Percentiles rank a stretch among this genome's conserved stretches.
Conservation (phyloP, 2,329 filamentous ascomycete genomes). For the Tolypocladium sp. region DNA sequence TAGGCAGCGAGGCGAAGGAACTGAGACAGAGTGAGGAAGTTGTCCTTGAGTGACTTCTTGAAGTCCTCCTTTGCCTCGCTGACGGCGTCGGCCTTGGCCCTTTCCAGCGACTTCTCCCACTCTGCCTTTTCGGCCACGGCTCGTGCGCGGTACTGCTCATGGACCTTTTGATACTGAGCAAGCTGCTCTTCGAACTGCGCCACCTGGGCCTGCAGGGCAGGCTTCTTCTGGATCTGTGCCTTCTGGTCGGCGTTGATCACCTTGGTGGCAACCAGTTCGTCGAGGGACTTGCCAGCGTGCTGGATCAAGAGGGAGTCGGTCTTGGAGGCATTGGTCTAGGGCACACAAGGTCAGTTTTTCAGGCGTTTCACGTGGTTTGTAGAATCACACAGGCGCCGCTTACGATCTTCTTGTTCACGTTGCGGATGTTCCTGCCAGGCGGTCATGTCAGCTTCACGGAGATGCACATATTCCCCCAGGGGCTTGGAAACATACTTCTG, state of each 20-base stretch:
- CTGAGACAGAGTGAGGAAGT: constrained; percentile 63
- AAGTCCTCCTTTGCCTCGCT: constrained; percentile 40
- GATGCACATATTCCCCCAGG: no score
- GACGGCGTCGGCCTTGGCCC: constrained; percentile 44
- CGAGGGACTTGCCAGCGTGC: constrained; percentile 61
- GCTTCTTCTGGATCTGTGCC: constrained; percentile 69
- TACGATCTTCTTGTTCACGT: constrained; percentile 90
- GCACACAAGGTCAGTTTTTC: not conserved
- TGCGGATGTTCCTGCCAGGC: constrained; percentile 69
- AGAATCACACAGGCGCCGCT: constrained; percentile 23
- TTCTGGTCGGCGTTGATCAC: constrained; percentile 78
- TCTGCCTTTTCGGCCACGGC: constrained; percentile 49
- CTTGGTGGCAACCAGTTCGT: constrained; percentile 60
- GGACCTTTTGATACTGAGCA: constrained; percentile 64
- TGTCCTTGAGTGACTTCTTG: constrained; percentile 50
- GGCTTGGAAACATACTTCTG: constrained; percentile 59
- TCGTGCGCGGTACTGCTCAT: constrained; percentile 59
- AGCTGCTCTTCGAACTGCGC: constrained; percentile 66
- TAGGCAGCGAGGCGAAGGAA: constrained; percentile 74
- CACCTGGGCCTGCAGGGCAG: constrained; percentile 58
- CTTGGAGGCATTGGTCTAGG: constrained; percentile 60
- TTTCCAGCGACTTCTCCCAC: constrained; percentile 48
- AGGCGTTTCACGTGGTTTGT: not conserved
- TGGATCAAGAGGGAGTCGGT: constrained; percentile 61
- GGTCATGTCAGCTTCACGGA: not conserved